Evolutionary conservation across 257 asterid genomes (phyloP).

Genomic region (Cordia subcordata): DNA sequence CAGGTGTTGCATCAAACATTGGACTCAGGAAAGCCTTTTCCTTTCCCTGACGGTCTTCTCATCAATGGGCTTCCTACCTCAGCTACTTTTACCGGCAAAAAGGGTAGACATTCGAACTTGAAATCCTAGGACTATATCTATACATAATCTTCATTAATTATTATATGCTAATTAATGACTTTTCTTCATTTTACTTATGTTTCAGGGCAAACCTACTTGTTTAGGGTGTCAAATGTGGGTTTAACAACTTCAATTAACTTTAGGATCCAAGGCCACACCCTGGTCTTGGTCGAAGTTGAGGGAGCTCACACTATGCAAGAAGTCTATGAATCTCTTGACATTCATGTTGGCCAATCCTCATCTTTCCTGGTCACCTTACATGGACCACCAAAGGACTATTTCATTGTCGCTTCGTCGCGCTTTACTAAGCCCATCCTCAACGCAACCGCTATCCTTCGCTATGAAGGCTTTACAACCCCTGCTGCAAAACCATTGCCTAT

Average conservation of each 20-base stretch:
- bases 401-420: constrained; percentile 59
- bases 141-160: not conserved
- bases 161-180: not conserved
- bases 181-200: not conserved
- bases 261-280: constrained; percentile 60
- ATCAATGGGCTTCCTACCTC: constrained; percentile 55
- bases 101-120: constrained; percentile 29
- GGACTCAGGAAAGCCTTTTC: constrained; percentile 48
- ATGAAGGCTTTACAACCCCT: constrained; percentile 37
- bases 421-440: constrained; percentile 47
- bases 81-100: constrained; percentile 35
- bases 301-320: constrained; percentile 70
- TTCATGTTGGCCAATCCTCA: constrained; percentile 78
- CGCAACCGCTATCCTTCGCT: constrained; percentile 48
- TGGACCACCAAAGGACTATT: constrained; percentile 29
- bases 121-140: not conserved
- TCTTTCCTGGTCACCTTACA: constrained; percentile 48
- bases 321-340: constrained; percentile 55
- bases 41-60: constrained; percentile 54
- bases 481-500: constrained; percentile 44
- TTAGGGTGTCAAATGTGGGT: constrained; percentile 66
- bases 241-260: constrained; percentile 62
- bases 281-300: constrained; percentile 72
- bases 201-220: constrained; percentile 52
- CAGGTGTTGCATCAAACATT: constrained; percentile 54